Conservation (phyloP, 257 asterid species). For the Nicotiana otophora region DNA sequence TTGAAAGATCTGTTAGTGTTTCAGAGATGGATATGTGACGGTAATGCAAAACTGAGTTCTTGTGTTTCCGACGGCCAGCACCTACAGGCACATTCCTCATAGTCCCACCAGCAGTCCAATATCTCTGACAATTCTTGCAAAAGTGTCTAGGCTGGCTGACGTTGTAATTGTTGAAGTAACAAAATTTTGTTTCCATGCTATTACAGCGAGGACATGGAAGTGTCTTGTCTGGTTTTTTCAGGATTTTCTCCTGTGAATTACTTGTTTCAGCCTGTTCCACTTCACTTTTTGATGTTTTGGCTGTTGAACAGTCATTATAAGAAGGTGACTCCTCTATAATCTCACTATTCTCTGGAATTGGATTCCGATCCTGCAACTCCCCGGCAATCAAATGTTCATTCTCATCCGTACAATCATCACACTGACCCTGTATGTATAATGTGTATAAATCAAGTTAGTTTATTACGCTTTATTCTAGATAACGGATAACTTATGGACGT, state of each 20-base stretch:
- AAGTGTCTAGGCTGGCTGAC: slow-evolving; percentile 94
- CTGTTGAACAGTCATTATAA: slow-evolving; percentile 30
- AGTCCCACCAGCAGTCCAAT: slow-evolving; percentile 99
- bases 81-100: slow-evolving; percentile 96
- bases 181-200: slow-evolving; percentile 96
- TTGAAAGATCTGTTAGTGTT: slow-evolving; percentile 39
- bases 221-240: slow-evolving; percentile 83
- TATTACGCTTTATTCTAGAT: not conserved
- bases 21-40: slow-evolving; percentile 47
- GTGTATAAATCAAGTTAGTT: slow-evolving; percentile 25
- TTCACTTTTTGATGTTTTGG: slow-evolving; percentile 33
- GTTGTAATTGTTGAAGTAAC: slow-evolving; percentile 92
- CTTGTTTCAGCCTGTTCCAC: slow-evolving; percentile 52
- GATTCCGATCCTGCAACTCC: slow-evolving; percentile 30
- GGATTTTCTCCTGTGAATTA: slow-evolving; percentile 53
- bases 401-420: slow-evolving; percentile 29
- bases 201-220: slow-evolving; percentile 96
- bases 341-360: slow-evolving; percentile 22
- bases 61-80: slow-evolving; percentile 97
- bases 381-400: slow-evolving; percentile 26
- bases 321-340: slow-evolving; percentile 28
- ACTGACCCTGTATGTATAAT: slow-evolving; percentile 18
- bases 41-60: slow-evolving; percentile 50
- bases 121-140: slow-evolving; percentile 96
- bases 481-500: not conserved